Conservation (phyloP, 78 protist species). For the Planoprotostelium fungivorum region DNA sequence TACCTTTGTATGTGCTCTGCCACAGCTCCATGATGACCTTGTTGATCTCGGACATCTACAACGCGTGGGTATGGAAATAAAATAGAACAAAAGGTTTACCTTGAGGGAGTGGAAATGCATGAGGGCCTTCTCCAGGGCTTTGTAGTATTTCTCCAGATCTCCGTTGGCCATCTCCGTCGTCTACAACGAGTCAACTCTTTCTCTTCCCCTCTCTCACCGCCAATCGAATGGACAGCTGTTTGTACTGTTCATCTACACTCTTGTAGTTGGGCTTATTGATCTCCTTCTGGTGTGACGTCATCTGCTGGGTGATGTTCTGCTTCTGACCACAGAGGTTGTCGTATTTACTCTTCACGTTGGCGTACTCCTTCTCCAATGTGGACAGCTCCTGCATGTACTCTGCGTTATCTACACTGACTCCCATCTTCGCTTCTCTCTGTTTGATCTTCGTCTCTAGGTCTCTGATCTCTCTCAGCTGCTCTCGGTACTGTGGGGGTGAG, state of each 20-base stretch:
- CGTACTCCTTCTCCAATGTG: background rate
- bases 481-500: background rate
- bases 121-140: constrained; percentile 36
- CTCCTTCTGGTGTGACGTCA: background rate
- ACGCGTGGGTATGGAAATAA: constrained; percentile 44
- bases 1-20: constrained; percentile 81
- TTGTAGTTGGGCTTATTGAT: constrained; percentile 34
- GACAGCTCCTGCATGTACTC: background rate
- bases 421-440: background rate
- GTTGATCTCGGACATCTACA: constrained; percentile 96
- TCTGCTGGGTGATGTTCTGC: constrained; percentile 10
- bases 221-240: constrained; percentile 9
- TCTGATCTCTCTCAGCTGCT: background rate
- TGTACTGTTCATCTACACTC: constrained; percentile 12
- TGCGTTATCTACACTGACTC: background rate
- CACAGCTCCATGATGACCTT: constrained; percentile 83
- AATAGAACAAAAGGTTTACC: too few species aligned
- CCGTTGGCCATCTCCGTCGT: constrained; percentile 20
- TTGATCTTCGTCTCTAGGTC: background rate
- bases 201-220: background rate
- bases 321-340: constrained; percentile 36
- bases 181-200: background rate
- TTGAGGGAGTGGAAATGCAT: constrained; percentile 34
- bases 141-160: constrained; percentile 58
- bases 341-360: background rate